Evolutionary conservation across 805 yeast species (phyloP).

Genomic region (Kodamaea kakaduensis): DNA sequence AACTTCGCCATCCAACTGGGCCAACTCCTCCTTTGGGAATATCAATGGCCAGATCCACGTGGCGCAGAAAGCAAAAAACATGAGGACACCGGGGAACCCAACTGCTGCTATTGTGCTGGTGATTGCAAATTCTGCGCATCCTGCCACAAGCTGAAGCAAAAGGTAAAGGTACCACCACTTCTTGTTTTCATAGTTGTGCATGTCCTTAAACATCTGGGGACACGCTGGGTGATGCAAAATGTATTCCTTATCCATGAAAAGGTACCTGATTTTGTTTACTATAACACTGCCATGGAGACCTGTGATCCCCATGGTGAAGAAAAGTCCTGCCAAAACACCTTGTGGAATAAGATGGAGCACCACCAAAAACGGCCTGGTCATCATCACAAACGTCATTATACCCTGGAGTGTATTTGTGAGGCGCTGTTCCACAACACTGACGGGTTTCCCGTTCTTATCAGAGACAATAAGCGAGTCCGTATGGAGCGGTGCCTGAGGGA

Average conservation of each 20-base stretch:
- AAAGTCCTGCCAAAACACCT: constrained; percentile 86
- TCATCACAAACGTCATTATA: constrained; percentile 72
- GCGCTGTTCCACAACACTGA: constrained; percentile 82
- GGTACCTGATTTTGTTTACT: constrained; percentile 54
- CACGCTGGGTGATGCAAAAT: constrained; percentile 33
- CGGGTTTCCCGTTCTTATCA: constrained; percentile 35
- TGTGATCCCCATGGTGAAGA: constrained; percentile 87
- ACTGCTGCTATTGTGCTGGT: constrained; percentile 87
- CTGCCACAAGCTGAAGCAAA: constrained; percentile 58
- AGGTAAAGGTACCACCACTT: constrained; percentile 57
- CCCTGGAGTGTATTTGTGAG: constrained; percentile 86
- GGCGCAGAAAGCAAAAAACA: constrained; percentile 65
- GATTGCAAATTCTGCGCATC: constrained; percentile 77
- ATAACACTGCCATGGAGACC: constrained; percentile 70
- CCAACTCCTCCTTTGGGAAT: constrained; percentile 59
- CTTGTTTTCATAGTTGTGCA: constrained; percentile 24
- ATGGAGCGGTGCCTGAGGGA: constrained; percentile 96
- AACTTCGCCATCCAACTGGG: constrained; percentile 60
- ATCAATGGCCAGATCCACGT: constrained; percentile 55
- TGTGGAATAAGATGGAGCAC: constrained; percentile 87
- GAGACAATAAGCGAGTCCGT: constrained; percentile 70
- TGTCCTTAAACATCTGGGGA: constrained; percentile 31
- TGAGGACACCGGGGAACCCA: constrained; percentile 85
- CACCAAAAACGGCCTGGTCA: constrained; percentile 81
- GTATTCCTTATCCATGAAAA: constrained; percentile 54